Conservation (phyloP, 1,139 yeast genomes). For the Geotrichum citri-aurantii region DNA sequence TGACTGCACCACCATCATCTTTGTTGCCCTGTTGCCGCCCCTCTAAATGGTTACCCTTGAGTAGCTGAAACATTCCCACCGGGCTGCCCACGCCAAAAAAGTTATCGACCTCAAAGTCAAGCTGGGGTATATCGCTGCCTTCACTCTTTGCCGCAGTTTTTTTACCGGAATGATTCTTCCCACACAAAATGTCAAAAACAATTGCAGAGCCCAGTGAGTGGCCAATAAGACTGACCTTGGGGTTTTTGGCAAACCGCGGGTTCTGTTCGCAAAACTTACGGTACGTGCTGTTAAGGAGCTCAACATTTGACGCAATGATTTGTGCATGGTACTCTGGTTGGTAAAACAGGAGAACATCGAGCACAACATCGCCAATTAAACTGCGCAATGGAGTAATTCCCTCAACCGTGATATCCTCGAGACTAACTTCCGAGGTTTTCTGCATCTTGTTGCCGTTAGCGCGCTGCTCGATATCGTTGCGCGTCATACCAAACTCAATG, state of each 20-base stretch:
- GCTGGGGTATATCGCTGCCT: constrained; percentile 28
- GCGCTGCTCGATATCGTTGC: constrained; percentile 12
- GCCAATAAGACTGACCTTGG: constrained; percentile 74
- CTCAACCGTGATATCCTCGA: constrained; percentile 65
- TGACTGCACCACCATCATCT: constrained; percentile 3
- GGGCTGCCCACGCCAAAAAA: constrained; percentile 84
- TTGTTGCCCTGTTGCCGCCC: no score
- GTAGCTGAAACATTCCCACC: constrained; percentile 70
- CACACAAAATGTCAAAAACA: constrained; percentile 60
- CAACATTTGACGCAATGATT: constrained; percentile 55
- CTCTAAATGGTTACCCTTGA: constrained; percentile 52
- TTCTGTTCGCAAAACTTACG: constrained; percentile 51
- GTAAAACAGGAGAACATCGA: constrained; percentile 77
- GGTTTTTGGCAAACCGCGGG: constrained; percentile 55
- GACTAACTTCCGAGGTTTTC: constrained; percentile 44
- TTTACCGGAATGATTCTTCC: no score
- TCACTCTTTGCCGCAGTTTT: constrained; percentile 16
- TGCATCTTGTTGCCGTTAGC: constrained; percentile 24
- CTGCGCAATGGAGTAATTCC: constrained; percentile 72
- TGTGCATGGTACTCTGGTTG: constrained; percentile 59
- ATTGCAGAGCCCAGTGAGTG: constrained; percentile 88
- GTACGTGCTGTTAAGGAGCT: constrained; percentile 58
- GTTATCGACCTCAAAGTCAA: constrained; percentile 65
- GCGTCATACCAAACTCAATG: constrained; percentile 25
- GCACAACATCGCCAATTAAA: constrained; percentile 73